These are phyloP conservation scores for Nitzschia inconspicua DNA, from an alignment of 108 stramenopile genomes.

Conservation along the genomic window DNA sequence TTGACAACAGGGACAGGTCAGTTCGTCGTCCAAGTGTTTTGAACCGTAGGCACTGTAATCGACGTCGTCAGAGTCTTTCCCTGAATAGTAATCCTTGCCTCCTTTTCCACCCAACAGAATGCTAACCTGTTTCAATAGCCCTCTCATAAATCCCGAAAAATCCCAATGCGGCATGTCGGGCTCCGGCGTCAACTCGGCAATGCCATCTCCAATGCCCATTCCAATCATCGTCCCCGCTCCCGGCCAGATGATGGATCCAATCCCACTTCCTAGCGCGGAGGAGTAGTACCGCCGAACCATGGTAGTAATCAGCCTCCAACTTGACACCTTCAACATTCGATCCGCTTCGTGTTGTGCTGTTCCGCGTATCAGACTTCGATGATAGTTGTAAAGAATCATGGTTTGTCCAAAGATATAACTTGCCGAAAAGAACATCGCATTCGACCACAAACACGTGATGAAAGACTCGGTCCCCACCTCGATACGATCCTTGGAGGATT, in stretches of 20 bases:
- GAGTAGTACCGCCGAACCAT: neutral
- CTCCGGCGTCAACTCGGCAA: too few species aligned
- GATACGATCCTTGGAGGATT: neutral
- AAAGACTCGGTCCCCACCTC: constrained; percentile 1
- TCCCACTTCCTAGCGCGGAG: constrained; percentile 4
- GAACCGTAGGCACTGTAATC: neutral
- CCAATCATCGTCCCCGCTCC: constrained; percentile 16
- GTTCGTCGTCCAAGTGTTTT: constrained; percentile 5
- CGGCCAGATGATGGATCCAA: constrained; percentile 13
- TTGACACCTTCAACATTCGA: neutral
- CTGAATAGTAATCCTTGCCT: neutral
- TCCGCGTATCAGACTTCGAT: neutral
- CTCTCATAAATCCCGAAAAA: too few species aligned
- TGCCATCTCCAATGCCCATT: constrained; percentile 7
- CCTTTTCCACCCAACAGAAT: too few species aligned
- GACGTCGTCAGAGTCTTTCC: neutral
- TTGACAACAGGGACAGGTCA: constrained; percentile 20
- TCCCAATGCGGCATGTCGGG: too few species aligned
- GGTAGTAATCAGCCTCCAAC: neutral
- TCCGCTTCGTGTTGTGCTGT: neutral
- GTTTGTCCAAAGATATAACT: constrained; percentile 2
- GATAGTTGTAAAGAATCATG: neutral
- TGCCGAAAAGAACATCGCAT: constrained; percentile 10
- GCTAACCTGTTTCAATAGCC: too few species aligned
- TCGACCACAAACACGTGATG: neutral